A percentile compares a stretch with the other conserved stretches of the same genome.
Evolutionary conservation across 257 asterid genomes (phyloP).

Genomic region (Verbascum thapsus): DNA sequence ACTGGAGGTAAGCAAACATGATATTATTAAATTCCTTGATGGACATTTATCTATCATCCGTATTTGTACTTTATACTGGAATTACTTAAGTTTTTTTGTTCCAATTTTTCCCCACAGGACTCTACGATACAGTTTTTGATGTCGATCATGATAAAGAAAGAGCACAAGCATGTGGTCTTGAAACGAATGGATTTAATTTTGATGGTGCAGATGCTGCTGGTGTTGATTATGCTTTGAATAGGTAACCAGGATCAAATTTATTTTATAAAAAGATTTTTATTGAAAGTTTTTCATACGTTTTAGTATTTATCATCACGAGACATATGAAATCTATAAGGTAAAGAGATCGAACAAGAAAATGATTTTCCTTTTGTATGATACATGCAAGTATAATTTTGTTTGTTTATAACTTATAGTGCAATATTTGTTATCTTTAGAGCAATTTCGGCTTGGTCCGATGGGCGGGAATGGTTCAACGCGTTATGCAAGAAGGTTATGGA

Average conservation of each 20-base stretch:
- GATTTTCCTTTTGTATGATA: not conserved
- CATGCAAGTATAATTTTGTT: not conserved
- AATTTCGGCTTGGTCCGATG: slow-evolving; percentile 76
- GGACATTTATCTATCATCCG: no score
- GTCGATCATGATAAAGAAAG: slow-evolving; percentile 88
- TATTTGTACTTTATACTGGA: not conserved
- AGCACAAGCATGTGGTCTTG: slow-evolving; percentile 75
- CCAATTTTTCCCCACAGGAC: slow-evolving; percentile 54
- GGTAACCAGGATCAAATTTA: slow-evolving; percentile 47
- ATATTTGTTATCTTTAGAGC: slow-evolving; percentile 56
- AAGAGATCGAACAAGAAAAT: not conserved
- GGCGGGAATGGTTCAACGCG: slow-evolving; percentile 82
- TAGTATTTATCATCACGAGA: no score
- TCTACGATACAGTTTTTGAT: slow-evolving; percentile 91
- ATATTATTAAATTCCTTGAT: not conserved
- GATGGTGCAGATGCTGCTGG: slow-evolving; percentile 97
- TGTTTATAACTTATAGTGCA: no score
- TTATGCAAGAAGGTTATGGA: slow-evolving; percentile 89
- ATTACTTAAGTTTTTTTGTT: slow-evolving; percentile 8
- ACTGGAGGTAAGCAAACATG: slow-evolving; percentile 74
- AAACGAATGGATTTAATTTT: slow-evolving; percentile 91
- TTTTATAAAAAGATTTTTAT: not conserved
- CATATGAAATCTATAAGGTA: no score
- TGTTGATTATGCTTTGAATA: slow-evolving; percentile 91
- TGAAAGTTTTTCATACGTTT: not conserved